These are phyloP conservation scores for Sphagnum fallax DNA, from an alignment of 228 moss, liverwort and hornwort species.

Conservation along the genomic window DNA sequence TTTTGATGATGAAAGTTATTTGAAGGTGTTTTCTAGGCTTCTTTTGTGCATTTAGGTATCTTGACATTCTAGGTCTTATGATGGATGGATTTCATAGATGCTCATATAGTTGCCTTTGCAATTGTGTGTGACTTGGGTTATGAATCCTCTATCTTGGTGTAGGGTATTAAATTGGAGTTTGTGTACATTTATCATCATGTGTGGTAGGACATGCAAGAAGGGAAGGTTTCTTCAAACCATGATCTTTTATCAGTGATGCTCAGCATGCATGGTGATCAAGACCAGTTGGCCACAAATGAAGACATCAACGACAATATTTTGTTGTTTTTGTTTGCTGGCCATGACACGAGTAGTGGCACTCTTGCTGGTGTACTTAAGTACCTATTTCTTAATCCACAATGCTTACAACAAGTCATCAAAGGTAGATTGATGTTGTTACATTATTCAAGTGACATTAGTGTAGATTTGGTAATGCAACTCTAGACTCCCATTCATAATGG, in stretches of 20 bases:
- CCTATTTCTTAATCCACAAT: conserved; percentile 21
- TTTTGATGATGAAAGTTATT: too few species aligned
- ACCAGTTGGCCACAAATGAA: conserved; percentile 8
- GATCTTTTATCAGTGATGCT: conserved; percentile 30
- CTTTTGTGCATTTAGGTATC: not conserved
- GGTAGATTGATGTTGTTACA: conserved; percentile 7
- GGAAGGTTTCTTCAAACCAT: not conserved
- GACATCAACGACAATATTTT: conserved; percentile 33
- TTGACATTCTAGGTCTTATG: not conserved
- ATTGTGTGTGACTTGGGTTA: too few species aligned
- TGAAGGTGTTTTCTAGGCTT: too few species aligned
- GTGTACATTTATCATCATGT: not conserved
- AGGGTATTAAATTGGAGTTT: not conserved
- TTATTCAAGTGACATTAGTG: too few species aligned
- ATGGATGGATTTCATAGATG: not conserved
- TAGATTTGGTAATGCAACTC: too few species aligned
- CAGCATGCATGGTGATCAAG: conserved; percentile 16
- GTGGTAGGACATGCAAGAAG: conserved; percentile 26
- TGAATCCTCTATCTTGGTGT: too few species aligned
- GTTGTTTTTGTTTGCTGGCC: conserved; percentile 24
- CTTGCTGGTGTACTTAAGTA: conserved; percentile 24
- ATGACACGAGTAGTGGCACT: conserved; percentile 22
- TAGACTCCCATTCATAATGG: too few species aligned
- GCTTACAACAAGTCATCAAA: conserved; percentile 19
- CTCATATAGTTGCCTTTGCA: not conserved